phyloP scores from a whole-genome alignment of 2,329 filamentous ascomycete genomes.

The Alternaria sp. region DNA sequence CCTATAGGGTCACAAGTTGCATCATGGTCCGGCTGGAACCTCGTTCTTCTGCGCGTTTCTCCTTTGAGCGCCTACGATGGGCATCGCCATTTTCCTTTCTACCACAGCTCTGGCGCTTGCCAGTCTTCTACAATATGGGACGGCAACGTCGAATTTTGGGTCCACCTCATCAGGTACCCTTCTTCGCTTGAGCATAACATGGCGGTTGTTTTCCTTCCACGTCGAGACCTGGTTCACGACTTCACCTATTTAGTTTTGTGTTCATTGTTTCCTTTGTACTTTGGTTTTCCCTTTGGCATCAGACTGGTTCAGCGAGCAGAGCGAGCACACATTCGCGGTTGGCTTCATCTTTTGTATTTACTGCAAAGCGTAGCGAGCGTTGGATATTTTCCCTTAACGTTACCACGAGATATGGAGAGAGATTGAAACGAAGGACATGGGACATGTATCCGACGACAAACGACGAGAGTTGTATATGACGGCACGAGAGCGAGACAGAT shows the following conservation, averaged over 20 bases:
- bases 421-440: conserved; percentile 18
- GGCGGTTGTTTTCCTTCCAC: conserved; percentile 35
- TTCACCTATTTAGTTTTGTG: conserved; percentile 12
- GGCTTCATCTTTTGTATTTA: conserved; percentile 21
- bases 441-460: conserved; percentile 29
- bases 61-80: conserved; percentile 18
- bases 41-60: conserved; percentile 24
- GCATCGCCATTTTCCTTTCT: conserved; percentile 34
- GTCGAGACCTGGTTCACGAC: conserved; percentile 23
- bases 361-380: conserved; percentile 46
- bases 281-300: conserved; percentile 14
- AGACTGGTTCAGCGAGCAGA: conserved; percentile 30
- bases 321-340: conserved; percentile 33
- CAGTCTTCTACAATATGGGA: conserved; percentile 35
- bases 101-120: conserved; percentile 25
- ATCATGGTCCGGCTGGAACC: conserved; percentile 41
- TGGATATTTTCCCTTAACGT: conserved; percentile 36
- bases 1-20: conserved; percentile 42
- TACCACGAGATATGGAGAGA: conserved; percentile 14
- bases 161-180: conserved; percentile 8
- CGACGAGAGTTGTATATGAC: conserved; percentile 18
- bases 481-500: conserved; percentile 14
- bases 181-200: conserved; percentile 37
- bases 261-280: conserved; percentile 19
- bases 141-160: conserved; percentile 42